Conservation (phyloP, 140 eudicot species). For the Cichorium intybus region DNA sequence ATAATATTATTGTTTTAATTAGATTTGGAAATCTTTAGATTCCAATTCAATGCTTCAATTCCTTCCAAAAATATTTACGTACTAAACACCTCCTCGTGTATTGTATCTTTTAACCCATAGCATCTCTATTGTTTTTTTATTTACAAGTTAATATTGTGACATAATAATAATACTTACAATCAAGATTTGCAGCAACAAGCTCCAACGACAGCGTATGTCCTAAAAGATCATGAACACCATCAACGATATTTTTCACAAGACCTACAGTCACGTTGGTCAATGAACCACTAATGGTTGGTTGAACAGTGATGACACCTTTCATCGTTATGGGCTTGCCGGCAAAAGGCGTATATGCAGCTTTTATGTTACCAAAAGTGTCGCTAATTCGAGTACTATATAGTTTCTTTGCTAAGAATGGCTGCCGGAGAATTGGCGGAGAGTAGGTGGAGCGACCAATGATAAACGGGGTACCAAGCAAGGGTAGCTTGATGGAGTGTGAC, state of each 20-base stretch:
- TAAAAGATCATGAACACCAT: conserved; percentile 34
- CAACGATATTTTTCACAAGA: conserved; percentile 33
- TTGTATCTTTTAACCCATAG: too few species aligned
- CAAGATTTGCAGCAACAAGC: conserved; percentile 62
- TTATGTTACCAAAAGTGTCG: neutral
- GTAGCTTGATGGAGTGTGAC: neutral
- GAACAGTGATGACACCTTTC: conserved; percentile 26
- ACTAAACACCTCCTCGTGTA: neutral
- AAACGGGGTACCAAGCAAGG: neutral
- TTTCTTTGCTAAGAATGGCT: neutral
- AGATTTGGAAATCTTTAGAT: too few species aligned
- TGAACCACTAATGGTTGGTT: conserved; percentile 22
- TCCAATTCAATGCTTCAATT: too few species aligned
- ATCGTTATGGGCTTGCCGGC: neutral
- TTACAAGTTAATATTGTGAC: conserved; percentile 55
- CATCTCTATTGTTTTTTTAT: neutral
- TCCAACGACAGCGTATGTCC: conserved; percentile 47
- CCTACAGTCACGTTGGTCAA: conserved; percentile 29
- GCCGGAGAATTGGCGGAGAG: neutral
- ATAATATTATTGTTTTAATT: too few species aligned
- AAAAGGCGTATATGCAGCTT: neutral
- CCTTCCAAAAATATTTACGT: too few species aligned
- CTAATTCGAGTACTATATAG: neutral
- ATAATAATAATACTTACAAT: conserved; percentile 43
- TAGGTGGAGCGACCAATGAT: neutral